Conservation (phyloP, 177 flowering plant genomes). For the Vitis hybrid region DNA sequence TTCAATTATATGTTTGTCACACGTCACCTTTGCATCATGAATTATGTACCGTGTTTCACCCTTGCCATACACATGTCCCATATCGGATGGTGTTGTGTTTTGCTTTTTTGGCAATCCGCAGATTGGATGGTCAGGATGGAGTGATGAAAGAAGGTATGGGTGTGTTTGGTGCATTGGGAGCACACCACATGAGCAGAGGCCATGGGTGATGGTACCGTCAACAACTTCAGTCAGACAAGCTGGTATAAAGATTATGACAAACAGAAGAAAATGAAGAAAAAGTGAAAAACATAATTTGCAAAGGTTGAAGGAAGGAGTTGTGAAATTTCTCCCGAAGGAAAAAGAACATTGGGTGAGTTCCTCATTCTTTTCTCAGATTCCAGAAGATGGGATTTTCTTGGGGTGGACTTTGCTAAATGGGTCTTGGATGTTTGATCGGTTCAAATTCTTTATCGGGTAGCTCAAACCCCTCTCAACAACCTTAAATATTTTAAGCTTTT, state of each 20-base stretch:
- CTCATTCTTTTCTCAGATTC: constrained; percentile 15
- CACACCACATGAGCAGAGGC: constrained; percentile 1
- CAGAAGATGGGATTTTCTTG: constrained; percentile 18
- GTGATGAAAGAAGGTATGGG: background rate
- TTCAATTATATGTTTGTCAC: background rate
- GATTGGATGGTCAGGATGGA: constrained; percentile 13
- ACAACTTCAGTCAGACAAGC: constrained; percentile 16
- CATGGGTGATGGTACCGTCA: background rate
- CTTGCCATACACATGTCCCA: background rate
- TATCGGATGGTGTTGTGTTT: background rate
- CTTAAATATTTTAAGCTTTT: background rate
- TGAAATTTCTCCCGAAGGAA: constrained; percentile 6
- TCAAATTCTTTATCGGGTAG: constrained; percentile 21
- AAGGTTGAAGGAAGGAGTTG: background rate
- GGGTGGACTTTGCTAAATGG: background rate
- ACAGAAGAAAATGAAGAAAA: background rate
- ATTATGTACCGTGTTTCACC: background rate
- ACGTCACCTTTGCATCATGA: constrained; percentile 1
- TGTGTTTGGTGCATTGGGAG: background rate
- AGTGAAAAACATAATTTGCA: background rate
- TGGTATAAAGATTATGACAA: constrained; percentile 14
- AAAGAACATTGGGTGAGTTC: constrained; percentile 17
- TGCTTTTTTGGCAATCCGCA: background rate
- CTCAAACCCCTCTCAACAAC: background rate
- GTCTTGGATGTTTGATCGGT: constrained; percentile 6